phyloP scores from a whole-genome alignment of 2,329 filamentous ascomycete species.

The Trichoderma brevicompactum region DNA sequence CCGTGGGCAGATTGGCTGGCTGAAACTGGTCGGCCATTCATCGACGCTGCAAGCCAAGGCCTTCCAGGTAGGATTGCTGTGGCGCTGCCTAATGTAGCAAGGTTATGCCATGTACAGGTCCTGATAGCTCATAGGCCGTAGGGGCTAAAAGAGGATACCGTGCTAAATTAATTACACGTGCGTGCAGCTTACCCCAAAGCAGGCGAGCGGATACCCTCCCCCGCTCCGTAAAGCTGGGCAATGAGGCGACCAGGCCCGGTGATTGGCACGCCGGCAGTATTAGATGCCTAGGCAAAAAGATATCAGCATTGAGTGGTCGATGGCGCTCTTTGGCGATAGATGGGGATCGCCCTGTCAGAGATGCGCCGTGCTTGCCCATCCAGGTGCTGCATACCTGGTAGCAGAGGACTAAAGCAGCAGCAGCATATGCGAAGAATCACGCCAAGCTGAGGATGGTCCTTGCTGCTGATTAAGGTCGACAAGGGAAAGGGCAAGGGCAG shows the following conservation, averaged over 20 bases:
- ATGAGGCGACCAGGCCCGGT: slow-evolving; percentile 6
- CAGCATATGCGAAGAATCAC: not conserved
- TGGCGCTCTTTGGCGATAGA: not conserved
- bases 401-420: not conserved
- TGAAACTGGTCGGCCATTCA: slow-evolving; percentile 9
- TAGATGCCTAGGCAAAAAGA: slow-evolving; percentile 6
- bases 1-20: slow-evolving; percentile 1
- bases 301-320: not conserved
- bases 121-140: not conserved
- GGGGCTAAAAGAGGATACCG: slow-evolving; percentile 10
- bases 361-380: too few relatives aligned
- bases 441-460: not conserved
- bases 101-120: not conserved
- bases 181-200: slow-evolving; percentile 25
- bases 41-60: slow-evolving; percentile 13
- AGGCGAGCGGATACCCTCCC: slow-evolving; percentile 17
- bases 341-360: not conserved
- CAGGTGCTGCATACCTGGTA: too few relatives aligned
- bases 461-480: not conserved
- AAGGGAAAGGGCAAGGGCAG: too few relatives aligned
- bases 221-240: slow-evolving; percentile 6
- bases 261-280: slow-evolving; percentile 13
- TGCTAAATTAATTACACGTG: slow-evolving; percentile 23
- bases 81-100: slow-evolving; percentile 21
- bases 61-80: slow-evolving; percentile 14